Percentiles rank a stretch among this genome's conserved stretches.
Conservation (phyloP, 148 eudicot species). For the Camellia japonica region DNA sequence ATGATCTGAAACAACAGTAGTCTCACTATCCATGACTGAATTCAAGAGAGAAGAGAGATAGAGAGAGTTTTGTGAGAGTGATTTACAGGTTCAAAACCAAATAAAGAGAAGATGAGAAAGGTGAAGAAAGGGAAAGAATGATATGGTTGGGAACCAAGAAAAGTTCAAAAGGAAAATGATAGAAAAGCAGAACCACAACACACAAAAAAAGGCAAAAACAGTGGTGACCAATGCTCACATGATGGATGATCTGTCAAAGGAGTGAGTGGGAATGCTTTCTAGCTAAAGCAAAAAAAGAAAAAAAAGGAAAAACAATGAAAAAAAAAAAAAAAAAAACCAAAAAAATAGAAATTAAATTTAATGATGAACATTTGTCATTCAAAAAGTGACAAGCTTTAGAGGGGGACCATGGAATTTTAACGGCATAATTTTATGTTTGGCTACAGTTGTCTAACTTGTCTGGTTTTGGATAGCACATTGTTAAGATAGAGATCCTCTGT, state of each 20-base stretch:
- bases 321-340: not conserved
- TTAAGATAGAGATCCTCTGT: not conserved
- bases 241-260: slow-evolving; percentile 37
- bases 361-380: slow-evolving; percentile 16
- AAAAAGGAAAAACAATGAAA: not conserved
- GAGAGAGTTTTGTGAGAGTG: not conserved
- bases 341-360: slow-evolving; percentile 5
- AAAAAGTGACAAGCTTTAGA: slow-evolving; percentile 38
- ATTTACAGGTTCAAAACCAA: not conserved
- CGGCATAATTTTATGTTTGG: slow-evolving; percentile 20
- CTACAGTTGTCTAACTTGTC: slow-evolving; percentile 43
- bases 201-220: not conserved
- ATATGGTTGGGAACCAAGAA: slow-evolving; percentile 29
- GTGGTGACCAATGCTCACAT: slow-evolving; percentile 23
- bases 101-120: slow-evolving; percentile 7
- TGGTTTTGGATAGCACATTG: slow-evolving; percentile 27
- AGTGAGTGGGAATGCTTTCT: slow-evolving; percentile 20
- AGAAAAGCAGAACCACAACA: slow-evolving; percentile 11
- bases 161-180: slow-evolving; percentile 19
- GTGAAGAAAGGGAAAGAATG: slow-evolving; percentile 27
- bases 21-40: slow-evolving; percentile 35
- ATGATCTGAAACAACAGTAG: slow-evolving; percentile 32
- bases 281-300: not conserved
- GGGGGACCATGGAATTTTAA: slow-evolving; percentile 28
- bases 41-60: slow-evolving; percentile 7